Evolutionary conservation across 208 protist species (phyloP).

Genomic region (Strigomonas culicis): DNA sequence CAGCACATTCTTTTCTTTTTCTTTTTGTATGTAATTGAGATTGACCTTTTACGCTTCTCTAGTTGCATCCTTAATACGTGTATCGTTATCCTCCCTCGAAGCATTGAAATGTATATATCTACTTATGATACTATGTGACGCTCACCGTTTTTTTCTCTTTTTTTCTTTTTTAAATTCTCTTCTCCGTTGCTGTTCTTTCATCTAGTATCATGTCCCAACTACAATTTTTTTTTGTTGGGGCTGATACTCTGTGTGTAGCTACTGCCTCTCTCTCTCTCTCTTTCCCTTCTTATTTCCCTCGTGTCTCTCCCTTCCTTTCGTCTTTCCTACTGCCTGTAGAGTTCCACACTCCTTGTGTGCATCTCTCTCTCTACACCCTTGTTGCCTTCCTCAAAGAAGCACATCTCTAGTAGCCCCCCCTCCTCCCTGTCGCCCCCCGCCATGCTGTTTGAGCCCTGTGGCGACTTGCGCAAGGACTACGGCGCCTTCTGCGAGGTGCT

Average conservation of each 20-base stretch:
- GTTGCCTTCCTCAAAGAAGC: not conserved
- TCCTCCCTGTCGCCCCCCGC: not conserved
- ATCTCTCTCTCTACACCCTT: too few relatives aligned
- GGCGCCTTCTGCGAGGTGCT: slow-evolving; percentile 84
- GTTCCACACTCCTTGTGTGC: not conserved
- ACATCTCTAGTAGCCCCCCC: not conserved
- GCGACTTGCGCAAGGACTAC: slow-evolving; percentile 81
- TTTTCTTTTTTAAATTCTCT: slow-evolving; percentile 12
- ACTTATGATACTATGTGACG: not conserved
- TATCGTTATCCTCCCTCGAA: not conserved
- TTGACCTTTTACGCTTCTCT: too few relatives aligned
- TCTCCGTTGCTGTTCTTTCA: slow-evolving; percentile 3
- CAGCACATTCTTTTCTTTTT: too few relatives aligned
- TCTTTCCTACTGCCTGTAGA: slow-evolving; percentile 1
- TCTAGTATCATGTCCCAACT: not conserved
- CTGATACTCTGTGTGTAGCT: not conserved
- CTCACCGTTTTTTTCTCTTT: slow-evolving; percentile 9
- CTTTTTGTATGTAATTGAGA: too few relatives aligned
- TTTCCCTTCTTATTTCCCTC: slow-evolving; percentile 9
- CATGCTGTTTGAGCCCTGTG: slow-evolving; percentile 88
- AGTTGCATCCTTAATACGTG: not conserved
- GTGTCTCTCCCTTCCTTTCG: not conserved
- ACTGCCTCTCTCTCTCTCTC: slow-evolving; percentile 15
- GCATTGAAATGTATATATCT: not conserved
- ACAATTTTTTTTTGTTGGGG: not conserved